A percentile compares a stretch with the other conserved stretches of the same genome.
Evolutionary conservation across 2,329 filamentous ascomycete genomes (phyloP).

Genomic region (Myriosclerotinia scirpicola): DNA sequence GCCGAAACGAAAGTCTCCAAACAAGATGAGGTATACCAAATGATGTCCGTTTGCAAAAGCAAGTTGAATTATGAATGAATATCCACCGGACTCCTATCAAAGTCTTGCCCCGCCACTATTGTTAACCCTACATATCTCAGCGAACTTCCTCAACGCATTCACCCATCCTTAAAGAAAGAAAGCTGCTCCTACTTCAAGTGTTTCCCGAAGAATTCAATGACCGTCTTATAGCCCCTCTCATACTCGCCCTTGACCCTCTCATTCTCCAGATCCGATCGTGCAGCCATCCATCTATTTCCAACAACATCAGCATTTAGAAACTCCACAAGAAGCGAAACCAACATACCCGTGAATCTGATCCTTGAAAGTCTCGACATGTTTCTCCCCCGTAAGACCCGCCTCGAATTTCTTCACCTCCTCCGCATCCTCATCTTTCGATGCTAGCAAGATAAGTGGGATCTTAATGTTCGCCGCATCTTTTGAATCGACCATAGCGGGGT

Average conservation of each 20-base stretch:
- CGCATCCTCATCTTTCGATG: constrained; percentile 62
- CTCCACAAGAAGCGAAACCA: not conserved
- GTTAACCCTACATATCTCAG: constrained; percentile 14
- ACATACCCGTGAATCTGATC: constrained; percentile 52
- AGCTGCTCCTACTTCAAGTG: constrained; percentile 37
- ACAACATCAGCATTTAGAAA: not conserved
- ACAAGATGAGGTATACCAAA: too few species aligned
- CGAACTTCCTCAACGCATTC: not conserved
- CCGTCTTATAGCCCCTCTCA: constrained; percentile 50
- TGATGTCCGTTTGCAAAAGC: not conserved
- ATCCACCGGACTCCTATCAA: not conserved
- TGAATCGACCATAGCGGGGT: constrained; percentile 65
- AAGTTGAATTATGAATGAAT: not conserved
- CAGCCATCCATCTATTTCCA: constrained; percentile 51
- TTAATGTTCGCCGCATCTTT: constrained; percentile 60
- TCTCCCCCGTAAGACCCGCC: constrained; percentile 45
- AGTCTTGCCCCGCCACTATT: constrained; percentile 5
- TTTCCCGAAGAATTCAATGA: constrained; percentile 47
- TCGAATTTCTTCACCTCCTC: constrained; percentile 48
- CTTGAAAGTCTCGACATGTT: constrained; percentile 50
- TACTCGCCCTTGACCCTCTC: constrained; percentile 49
- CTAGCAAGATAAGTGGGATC: constrained; percentile 62
- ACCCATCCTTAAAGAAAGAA: not conserved
- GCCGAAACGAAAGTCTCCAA: not conserved
- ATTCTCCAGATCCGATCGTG: constrained; percentile 49